Evolutionary conservation across 306 rosid species (phyloP), one percentile per base, ranked within the genome.

Genomic region (Urtica urens): DNA sequence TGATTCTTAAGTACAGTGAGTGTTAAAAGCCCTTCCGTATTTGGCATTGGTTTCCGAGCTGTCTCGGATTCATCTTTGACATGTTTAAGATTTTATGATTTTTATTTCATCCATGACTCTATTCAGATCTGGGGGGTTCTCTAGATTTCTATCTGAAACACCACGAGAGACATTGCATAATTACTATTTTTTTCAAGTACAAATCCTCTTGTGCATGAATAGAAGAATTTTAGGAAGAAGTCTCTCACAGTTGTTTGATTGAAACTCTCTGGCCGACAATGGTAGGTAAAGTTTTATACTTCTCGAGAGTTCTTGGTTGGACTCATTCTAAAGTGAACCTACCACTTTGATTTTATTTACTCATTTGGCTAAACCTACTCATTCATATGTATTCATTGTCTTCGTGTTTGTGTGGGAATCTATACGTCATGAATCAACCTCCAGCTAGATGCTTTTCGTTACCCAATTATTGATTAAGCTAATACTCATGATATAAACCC

Each of bases 311-410:
- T 51, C 19, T 51, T 51, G 56, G 28, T 31, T 51, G 56, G 56
- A 19, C 34, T 34, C 13, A 30, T 51, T 3, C 7, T 5, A 49
- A 18, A 8, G 42, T 16, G 43, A 51, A 34, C 42, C 56, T 19
- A 16, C 56, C 19, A 34, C 1, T 34, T 51, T 33, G 56, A 51
- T 19, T 51, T 2, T 53, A 46, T 38, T n/a, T n/a, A n/a, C n/a
- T n/a, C n/a, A n/a, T n/a, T n/a, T 54, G 26, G 57, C 28, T 55
- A 10, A 42, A 45, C 68, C 46, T 40, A 30, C 63, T 28, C 25
- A 33, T 46, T 54, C 8, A 13, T 23, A 39, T 29, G 29, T 48
- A 17, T 17, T 44, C 23, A 25, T 39, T 55, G 57, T 64, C 56
- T 39, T 5, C 31, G 46, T 53, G 1, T 49, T 39, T 6, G 13